These are phyloP conservation scores for Termitomyces sp. DNA, from an alignment of 768 basidiomycete species.

Conservation along the genomic window DNA sequence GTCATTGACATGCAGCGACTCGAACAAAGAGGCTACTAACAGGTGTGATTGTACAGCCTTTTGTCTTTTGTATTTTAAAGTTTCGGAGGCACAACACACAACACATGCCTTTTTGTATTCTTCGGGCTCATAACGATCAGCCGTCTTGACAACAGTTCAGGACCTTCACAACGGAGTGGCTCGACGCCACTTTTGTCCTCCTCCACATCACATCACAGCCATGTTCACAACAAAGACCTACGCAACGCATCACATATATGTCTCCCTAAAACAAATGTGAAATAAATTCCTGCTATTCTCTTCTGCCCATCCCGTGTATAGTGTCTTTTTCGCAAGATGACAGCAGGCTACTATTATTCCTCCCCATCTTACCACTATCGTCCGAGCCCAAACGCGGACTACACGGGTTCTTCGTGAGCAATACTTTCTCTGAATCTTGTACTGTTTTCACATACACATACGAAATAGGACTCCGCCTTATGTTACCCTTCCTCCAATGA, in stretches of 20 bases:
- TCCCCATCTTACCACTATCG: neutral
- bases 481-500: neutral
- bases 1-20: neutral
- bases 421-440: neutral
- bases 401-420: constrained; percentile 3
- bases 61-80: constrained; percentile 1
- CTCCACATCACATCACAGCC: neutral
- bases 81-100: neutral
- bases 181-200: constrained; percentile 7
- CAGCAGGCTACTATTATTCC: neutral
- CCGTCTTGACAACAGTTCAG: neutral
- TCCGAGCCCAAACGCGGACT: neutral
- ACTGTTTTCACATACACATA: neutral
- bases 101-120: neutral
- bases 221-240: constrained; percentile 7
- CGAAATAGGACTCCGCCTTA: constrained; percentile 1
- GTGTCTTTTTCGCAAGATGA: neutral
- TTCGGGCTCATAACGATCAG: neutral
- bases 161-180: neutral
- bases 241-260: neutral
- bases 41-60: neutral
- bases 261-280: neutral
- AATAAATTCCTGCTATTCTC: neutral
- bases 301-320: neutral
- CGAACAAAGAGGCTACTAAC: neutral